Base-by-base conservation (phyloP, 129 eudicot species). In the Silybum marianum region DNA sequence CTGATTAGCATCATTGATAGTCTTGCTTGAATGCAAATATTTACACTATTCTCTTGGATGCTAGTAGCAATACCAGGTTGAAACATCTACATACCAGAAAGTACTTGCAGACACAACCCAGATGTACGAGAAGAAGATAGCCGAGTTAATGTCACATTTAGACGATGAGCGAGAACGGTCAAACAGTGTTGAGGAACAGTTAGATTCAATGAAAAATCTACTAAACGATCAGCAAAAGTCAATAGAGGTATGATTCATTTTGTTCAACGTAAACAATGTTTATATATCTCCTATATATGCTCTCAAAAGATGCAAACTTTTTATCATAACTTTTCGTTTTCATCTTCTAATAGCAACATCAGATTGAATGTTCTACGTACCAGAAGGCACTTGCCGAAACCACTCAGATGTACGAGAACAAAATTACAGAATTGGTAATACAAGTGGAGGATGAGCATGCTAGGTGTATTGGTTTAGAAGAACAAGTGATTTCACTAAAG, bases 51-150 rank as follows among this genome's bases (percentile, higher is more conserved):
- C 75, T 68, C 82, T 88, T 90, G 86, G 71, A 68, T 89, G 84
- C 78, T 87, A 75, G 82, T 86, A 95, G 98, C 86, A 88, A 88
- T 87, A 88, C 76, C 90, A 92, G 85, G 86, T 73, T 77, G 98
- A 95, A 84, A 85, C 82, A 79, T 86, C 91, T 12, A 75, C 93
- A 71, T 89, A 92, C 85, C 94, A 92, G 85, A 90, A 90, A 73
- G 79, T 91, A 72, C 96, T 95, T 63, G 96, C 93, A 21, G 97
- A 95, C 38, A 95, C 97, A 23, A 90, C 97, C 81, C 97, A 90
- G 72, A 90, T 92, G 96, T 95, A 92, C 80, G 98, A 95, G 88
- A 88, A 80, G 80, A 92, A 90, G 86, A 88, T 94, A 83, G 81
- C 89, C 2, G 96, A 90, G 80, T 69, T 94, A 80, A 90, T 86